Base-by-base conservation (phyloP, 2,329 filamentous ascomycete genomes). In the Colletotrichum cordylinicola region DNA sequence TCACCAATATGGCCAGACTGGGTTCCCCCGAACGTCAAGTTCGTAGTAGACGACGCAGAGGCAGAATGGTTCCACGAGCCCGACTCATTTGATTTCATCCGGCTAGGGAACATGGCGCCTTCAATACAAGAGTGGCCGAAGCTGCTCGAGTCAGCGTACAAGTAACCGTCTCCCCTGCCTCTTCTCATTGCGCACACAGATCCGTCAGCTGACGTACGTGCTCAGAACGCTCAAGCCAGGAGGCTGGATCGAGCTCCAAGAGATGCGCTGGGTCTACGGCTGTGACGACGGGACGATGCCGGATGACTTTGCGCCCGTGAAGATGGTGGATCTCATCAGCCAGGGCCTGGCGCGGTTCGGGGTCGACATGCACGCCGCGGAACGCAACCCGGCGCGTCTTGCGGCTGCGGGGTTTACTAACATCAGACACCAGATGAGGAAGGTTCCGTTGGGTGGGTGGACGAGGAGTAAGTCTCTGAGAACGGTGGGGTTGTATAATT, bases 21-120 rank as follows among this genome's bases (percentile, higher is more conserved):
- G 67, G 92, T 95, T 1, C 94, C 94, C 0, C 89, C 90, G 18
- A 96, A 96, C 76, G 93, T 95, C 15, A 90, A 91, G 76, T 96
- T 96, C 78, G 91, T 92, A 75, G 90, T 96, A 55, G 93, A 95
- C 80, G 94, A 96, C 78, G 83, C 74, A 77, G 82, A 75, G 67
- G 81, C 74, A 60, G 80, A 82, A 4, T 93, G 91, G 91, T 80
- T 84, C 82, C 82, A 84, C 80, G 78, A 83, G 80, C 43, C 48
- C 5, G 35, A 66, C 71, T 82, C 86, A 39, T 90, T 91, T 78
- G 91, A 93, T 83, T 91, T 89, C 78, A 88, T 94, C 70, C 92
- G 93, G 80, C 88, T 90, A 12, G 88, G 90, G 18, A 83, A 91
- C 79, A 87, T 94, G 83, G 86, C 87, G 3, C 21, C 62, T 6